phyloP scores from a whole-genome alignment of 345 rosid species.

The Lepidium sativum region DNA sequence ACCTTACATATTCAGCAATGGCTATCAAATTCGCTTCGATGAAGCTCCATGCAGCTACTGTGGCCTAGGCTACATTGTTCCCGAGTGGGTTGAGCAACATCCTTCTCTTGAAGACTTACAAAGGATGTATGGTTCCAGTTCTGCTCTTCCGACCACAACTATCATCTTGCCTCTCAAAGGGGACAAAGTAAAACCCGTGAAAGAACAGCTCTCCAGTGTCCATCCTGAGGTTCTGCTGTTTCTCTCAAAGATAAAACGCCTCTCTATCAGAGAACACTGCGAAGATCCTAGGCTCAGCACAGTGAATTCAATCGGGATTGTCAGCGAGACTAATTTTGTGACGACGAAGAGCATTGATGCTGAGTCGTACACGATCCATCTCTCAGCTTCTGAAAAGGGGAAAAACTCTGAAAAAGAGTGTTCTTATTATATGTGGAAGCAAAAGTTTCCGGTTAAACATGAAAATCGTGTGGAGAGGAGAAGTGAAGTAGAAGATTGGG shows the following conservation, averaged over 20 bases:
- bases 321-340: slow-evolving; percentile 39
- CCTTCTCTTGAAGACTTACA: slow-evolving; percentile 40
- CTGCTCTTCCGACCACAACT: slow-evolving; percentile 48
- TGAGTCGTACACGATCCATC: slow-evolving; percentile 50
- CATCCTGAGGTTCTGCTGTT: slow-evolving; percentile 67
- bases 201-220: slow-evolving; percentile 53
- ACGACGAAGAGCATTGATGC: slow-evolving; percentile 70
- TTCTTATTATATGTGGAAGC: slow-evolving; percentile 64
- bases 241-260: slow-evolving; percentile 50
- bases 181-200: slow-evolving; percentile 58
- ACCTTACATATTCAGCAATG: slow-evolving; percentile 59
- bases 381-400: slow-evolving; percentile 36
- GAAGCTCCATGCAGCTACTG: slow-evolving; percentile 60
- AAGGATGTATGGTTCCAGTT: slow-evolving; percentile 39
- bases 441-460: slow-evolving; percentile 48
- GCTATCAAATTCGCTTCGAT: slow-evolving; percentile 55
- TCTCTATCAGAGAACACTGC: slow-evolving; percentile 55
- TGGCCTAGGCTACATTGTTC: slow-evolving; percentile 62
- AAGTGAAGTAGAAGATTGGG: slow-evolving; percentile 59
- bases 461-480: slow-evolving; percentile 55
- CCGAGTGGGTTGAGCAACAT: slow-evolving; percentile 67
- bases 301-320: slow-evolving; percentile 42
- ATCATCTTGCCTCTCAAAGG: slow-evolving; percentile 54
- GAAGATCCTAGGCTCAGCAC: slow-evolving; percentile 35
- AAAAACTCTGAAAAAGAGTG: slow-evolving; percentile 29